Evolutionary conservation across 208 protist species (phyloP), one percentile per base, ranked within the genome.

Genomic region (Crithidia sp.): DNA sequence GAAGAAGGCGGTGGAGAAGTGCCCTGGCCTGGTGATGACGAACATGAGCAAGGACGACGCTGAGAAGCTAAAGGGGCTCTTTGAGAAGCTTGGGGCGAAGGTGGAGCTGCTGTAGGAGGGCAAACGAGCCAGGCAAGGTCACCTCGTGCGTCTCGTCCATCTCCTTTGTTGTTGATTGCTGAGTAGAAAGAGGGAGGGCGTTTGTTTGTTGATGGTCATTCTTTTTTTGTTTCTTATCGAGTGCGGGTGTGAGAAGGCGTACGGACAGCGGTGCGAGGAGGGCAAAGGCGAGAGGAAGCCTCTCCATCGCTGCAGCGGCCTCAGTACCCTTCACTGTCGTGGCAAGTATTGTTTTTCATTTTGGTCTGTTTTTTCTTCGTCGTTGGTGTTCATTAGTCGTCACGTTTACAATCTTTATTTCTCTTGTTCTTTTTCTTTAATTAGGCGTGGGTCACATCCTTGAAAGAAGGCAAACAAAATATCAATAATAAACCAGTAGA

Each of bases 1-100:
- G 16, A 97, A 97, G 85, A 87, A 89, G 64, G 91, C 90, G 7
- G 88, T 97, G 57, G 93, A 97, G 74, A 97, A 95, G 82, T 93
- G 89, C 76, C 92, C 92, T 2, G 93, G 93, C 17, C 76, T 97
- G n/a, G 90, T 97, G 56, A 85, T 83, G 40, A 94, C 84, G 36
- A 97, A 97, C 67, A 91, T 97, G 79, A 55, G 71, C 56, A 95
- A 93, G 78, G 89, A 87, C 13, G 93, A 97, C 62, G 93, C 93
- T 1, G 90, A 95, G 77, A 97, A 97, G 77, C 86, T 97, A 50
- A 97, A 97, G 79, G 84, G 56, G 2, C 81, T 95, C 6, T 95
- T 94, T 71, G 91, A 95, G 76, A 95, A 94, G 75, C 86, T 95
- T n/a, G 90, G 91, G 36, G 93, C 93, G 12, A 92, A 79, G 54